These are phyloP conservation scores for Blepharisma stoltei DNA, from an alignment of 73 alveolate species.

Conservation along the genomic window DNA sequence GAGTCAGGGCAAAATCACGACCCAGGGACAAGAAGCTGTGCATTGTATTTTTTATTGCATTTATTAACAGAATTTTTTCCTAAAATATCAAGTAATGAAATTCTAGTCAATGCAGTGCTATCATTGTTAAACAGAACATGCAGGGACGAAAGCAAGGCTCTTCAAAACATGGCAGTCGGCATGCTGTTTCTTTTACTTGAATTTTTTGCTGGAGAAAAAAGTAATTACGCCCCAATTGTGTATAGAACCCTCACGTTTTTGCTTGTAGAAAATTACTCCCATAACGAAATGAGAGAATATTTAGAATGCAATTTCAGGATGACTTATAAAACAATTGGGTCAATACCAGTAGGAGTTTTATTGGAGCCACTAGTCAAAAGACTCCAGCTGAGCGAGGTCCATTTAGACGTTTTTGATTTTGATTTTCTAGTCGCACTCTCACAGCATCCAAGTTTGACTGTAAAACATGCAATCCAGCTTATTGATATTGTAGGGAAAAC, in stretches of 20 bases:
- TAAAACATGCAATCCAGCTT: slow-evolving; percentile 83
- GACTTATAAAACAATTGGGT: slow-evolving; percentile 64
- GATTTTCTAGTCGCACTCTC: slow-evolving; percentile 86
- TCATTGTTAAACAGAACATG: slow-evolving; percentile 57
- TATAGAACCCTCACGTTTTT: slow-evolving; percentile 86
- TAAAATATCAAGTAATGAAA: slow-evolving; percentile 56
- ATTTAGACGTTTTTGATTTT: slow-evolving; percentile 87
- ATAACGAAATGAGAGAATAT: slow-evolving; percentile 80
- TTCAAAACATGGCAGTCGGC: slow-evolving; percentile 51
- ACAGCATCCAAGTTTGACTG: slow-evolving; percentile 84
- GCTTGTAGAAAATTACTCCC: slow-evolving; percentile 91
- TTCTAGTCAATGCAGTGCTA: slow-evolving; percentile 46
- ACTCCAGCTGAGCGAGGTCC: slow-evolving; percentile 74
- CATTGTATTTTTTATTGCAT: slow-evolving; percentile 62
- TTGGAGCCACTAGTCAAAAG: slow-evolving; percentile 91
- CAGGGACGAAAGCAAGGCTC: slow-evolving; percentile 59
- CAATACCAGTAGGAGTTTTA: slow-evolving; percentile 90
- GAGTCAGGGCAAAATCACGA: slow-evolving; percentile 62
- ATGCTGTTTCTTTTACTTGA: slow-evolving; percentile 63
- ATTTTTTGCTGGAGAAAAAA: slow-evolving; percentile 78
- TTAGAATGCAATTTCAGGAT: slow-evolving; percentile 78
- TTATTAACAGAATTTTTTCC: slow-evolving; percentile 60
- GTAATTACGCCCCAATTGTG: slow-evolving; percentile 88
- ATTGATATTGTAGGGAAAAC: slow-evolving; percentile 88
- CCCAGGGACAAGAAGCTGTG: slow-evolving; percentile 66